Percentiles rank a stretch among this genome's conserved stretches.
Evolutionary conservation across 2,329 filamentous ascomycete genomes (phyloP).

Genomic region (Colletotrichum sojae): DNA sequence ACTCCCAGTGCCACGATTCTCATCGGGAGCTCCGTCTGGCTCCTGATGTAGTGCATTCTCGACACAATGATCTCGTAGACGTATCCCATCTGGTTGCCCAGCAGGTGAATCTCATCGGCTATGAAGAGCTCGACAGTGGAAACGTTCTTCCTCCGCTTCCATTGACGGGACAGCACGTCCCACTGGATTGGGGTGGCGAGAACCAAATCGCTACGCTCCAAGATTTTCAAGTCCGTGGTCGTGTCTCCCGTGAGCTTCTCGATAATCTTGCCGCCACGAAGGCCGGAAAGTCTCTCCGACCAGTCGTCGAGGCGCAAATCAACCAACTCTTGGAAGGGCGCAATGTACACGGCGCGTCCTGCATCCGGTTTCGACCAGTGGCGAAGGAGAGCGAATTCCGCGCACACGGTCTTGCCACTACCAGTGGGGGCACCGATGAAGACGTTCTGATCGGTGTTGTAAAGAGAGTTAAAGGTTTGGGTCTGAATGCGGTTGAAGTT

Average conservation of each 20-base stretch:
- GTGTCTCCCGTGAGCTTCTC: slow-evolving; percentile 96
- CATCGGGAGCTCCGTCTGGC: slow-evolving; percentile 86
- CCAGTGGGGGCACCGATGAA: slow-evolving; percentile 94
- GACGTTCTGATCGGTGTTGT: slow-evolving; percentile 91
- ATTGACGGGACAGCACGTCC: slow-evolving; percentile 95
- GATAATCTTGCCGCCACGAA: slow-evolving; percentile 89
- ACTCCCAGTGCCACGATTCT: slow-evolving; percentile 93
- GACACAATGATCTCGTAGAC: slow-evolving; percentile 98
- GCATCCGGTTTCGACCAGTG: slow-evolving; percentile 82
- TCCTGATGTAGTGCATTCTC: slow-evolving; percentile 95
- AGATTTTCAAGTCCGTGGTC: slow-evolving; percentile 87
- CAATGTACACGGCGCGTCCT: slow-evolving; percentile 91
- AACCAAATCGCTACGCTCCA: slow-evolving; percentile 90
- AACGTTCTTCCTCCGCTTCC: slow-evolving; percentile 96
- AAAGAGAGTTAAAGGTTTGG: slow-evolving; percentile 95
- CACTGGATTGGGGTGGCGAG: slow-evolving; percentile 94
- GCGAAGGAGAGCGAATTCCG: slow-evolving; percentile 90
- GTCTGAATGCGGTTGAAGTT: slow-evolving; percentile 98
- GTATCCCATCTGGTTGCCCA: slow-evolving; percentile 88
- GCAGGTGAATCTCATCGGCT: slow-evolving; percentile 93
- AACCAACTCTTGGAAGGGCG: slow-evolving; percentile 93
- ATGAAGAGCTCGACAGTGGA: slow-evolving; percentile 93
- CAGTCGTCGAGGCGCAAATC: slow-evolving; percentile 87
- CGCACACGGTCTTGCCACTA: slow-evolving; percentile 96
- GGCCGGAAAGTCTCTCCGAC: slow-evolving; percentile 79